These are phyloP conservation scores for Colletotrichum sp. DNA, from an alignment of 2,329 filamentous ascomycete species.

Conservation along the genomic window DNA sequence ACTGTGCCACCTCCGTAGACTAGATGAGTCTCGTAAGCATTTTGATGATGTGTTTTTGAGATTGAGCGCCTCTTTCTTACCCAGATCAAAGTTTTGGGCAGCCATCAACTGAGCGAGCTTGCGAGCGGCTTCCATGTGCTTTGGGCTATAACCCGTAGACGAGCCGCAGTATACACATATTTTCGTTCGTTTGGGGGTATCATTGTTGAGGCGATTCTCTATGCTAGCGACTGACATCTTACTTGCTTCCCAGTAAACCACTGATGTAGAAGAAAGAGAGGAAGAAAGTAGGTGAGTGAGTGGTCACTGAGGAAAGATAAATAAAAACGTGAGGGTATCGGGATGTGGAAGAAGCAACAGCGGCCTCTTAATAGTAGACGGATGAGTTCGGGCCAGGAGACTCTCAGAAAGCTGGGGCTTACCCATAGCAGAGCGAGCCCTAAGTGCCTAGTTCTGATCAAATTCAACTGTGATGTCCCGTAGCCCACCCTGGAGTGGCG, in stretches of 20 bases:
- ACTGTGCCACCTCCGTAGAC: slow-evolving; percentile 96
- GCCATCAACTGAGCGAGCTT: background rate
- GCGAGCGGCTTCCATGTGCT: background rate
- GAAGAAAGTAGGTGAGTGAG: rapidly evolving
- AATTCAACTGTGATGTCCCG: too few relatives aligned
- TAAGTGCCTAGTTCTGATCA: background rate
- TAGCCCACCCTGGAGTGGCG: too few relatives aligned
- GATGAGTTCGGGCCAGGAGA: background rate
- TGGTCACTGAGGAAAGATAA: too few relatives aligned
- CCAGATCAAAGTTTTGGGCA: rapidly evolving
- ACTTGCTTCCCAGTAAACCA: background rate
- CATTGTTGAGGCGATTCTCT: rapidly evolving
- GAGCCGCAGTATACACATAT: background rate
- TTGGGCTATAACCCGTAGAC: background rate
- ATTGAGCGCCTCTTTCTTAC: background rate
- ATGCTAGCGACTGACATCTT: rapidly evolving
- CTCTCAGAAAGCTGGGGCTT: background rate
- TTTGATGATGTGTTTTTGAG: rapidly evolving
- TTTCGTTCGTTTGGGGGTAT: background rate
- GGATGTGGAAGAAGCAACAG: background rate
- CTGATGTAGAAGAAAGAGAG: background rate
- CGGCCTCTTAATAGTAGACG: background rate
- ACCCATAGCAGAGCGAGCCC: background rate
- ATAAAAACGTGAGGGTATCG: background rate
- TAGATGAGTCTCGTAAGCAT: slow-evolving; percentile 30